Evolutionary conservation across 1,284 basidiomycete species (phyloP).

Genomic region (Ceratobasidium sp.): DNA sequence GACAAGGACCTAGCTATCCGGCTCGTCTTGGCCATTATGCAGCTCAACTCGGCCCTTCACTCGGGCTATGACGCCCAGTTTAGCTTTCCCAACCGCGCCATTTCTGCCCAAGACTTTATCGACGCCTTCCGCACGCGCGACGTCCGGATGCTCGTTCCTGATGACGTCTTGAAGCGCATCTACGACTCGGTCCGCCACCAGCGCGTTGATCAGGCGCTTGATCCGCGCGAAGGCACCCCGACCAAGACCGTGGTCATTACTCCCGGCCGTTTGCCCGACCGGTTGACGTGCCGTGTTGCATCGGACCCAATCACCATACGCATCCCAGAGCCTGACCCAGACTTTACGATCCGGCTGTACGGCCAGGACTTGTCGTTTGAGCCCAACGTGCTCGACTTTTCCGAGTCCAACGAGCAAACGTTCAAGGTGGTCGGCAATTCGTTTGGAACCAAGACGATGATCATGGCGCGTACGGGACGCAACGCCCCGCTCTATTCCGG

Average conservation of each 20-base stretch:
- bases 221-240: constrained; percentile 52
- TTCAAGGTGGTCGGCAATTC: constrained; percentile 85
- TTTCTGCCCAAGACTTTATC: constrained; percentile 77
- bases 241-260: constrained; percentile 67
- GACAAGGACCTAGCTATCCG: constrained; percentile 78
- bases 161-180: constrained; percentile 74
- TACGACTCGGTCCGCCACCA: constrained; percentile 77
- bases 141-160: constrained; percentile 67
- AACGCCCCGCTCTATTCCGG: constrained; percentile 82
- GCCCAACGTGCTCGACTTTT: constrained; percentile 78
- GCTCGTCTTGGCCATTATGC: constrained; percentile 83
- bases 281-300: constrained; percentile 81
- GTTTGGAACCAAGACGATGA: constrained; percentile 80
- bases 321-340: constrained; percentile 79
- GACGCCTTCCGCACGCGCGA: constrained; percentile 80
- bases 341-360: constrained; percentile 78
- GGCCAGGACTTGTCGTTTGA: constrained; percentile 88
- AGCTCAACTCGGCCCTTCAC: constrained; percentile 83
- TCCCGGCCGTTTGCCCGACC: constrained; percentile 69
- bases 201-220: constrained; percentile 74
- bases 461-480: constrained; percentile 78
- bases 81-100: constrained; percentile 65
- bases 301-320: constrained; percentile 84
- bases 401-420: constrained; percentile 74
- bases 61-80: constrained; percentile 59